Evolutionary conservation across 352 stramenopile genomes (phyloP).

Genomic region (Thraustotheca clavata): DNA sequence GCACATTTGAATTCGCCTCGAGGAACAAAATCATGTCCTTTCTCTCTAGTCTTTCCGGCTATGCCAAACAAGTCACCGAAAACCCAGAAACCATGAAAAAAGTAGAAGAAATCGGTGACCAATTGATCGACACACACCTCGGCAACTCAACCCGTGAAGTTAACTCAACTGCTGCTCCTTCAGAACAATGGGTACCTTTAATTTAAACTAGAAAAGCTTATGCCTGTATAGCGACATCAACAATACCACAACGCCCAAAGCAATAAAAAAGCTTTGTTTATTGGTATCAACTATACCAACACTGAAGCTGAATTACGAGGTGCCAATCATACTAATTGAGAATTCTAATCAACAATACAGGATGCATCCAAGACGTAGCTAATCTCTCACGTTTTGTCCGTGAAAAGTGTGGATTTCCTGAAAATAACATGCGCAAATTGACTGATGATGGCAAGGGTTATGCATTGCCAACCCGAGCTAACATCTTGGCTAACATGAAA

Average conservation of each 20-base stretch:
- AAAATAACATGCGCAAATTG: conserved; percentile 26
- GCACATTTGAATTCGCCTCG: not conserved
- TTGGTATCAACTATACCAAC: conserved; percentile 23
- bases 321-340: not conserved
- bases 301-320: conserved; percentile 11
- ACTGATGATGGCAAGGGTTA: conserved; percentile 28
- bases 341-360: not conserved
- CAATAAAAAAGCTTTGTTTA: conserved; percentile 21
- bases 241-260: conserved; percentile 7
- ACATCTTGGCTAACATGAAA: conserved; percentile 29
- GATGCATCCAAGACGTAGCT: conserved; percentile 24
- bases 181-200: conserved; percentile 11
- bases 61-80: not conserved
- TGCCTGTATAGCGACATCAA: conserved; percentile 1
- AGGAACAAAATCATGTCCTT: conserved; percentile 13
- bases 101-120: conserved; percentile 13
- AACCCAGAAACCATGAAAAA: conserved; percentile 4
- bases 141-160: not conserved
- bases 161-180: not conserved
- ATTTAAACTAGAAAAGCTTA: not conserved
- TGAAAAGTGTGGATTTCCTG: conserved; percentile 15
- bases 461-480: conserved; percentile 23
- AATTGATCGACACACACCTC: conserved; percentile 19
- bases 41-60: conserved; percentile 6
- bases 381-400: conserved; percentile 18